These are phyloP conservation scores for Teunomyces panamensis DNA, from an alignment of 805 yeast species.

Conservation along the genomic window DNA sequence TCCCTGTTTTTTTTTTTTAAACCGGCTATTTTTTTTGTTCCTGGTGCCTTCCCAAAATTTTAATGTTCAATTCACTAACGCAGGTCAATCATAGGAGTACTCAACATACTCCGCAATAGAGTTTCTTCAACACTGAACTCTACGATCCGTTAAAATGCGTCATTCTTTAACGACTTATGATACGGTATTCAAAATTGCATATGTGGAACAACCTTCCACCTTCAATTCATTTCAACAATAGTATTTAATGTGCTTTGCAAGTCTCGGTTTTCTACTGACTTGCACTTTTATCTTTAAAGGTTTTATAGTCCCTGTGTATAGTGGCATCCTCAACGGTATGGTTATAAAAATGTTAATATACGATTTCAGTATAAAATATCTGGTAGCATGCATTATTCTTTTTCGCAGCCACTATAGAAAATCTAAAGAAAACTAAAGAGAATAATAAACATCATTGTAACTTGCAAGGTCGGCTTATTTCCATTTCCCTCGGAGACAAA, in stretches of 20 bases:
- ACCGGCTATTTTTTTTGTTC: neutral
- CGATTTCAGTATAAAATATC: neutral
- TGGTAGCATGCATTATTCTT: neutral
- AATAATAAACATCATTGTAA: neutral
- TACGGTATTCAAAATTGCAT: conserved; percentile 7
- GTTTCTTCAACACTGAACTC: conserved; percentile 25
- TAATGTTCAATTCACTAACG: conserved; percentile 17
- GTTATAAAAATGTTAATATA: conserved; percentile 14
- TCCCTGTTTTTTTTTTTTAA: neutral
- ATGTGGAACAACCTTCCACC: conserved; percentile 6
- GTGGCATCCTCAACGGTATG: conserved; percentile 53
- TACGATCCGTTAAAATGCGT: conserved; percentile 11
- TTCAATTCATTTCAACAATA: conserved; percentile 20
- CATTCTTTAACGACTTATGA: conserved; percentile 11
- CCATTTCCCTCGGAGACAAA: conserved; percentile 1
- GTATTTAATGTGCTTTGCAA: conserved; percentile 5
- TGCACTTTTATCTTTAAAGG: conserved; percentile 4
- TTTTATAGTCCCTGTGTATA: conserved; percentile 28
- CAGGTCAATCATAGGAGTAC: conserved; percentile 24
- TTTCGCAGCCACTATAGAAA: neutral
- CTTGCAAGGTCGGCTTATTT: conserved; percentile 1
- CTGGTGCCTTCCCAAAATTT: conserved; percentile 1
- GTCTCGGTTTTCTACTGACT: conserved; percentile 3
- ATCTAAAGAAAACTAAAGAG: neutral
- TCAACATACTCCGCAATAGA: conserved; percentile 31